Conservation (phyloP, 1,139 yeast genomes). For the Casaregolazyma suthepensis region DNA sequence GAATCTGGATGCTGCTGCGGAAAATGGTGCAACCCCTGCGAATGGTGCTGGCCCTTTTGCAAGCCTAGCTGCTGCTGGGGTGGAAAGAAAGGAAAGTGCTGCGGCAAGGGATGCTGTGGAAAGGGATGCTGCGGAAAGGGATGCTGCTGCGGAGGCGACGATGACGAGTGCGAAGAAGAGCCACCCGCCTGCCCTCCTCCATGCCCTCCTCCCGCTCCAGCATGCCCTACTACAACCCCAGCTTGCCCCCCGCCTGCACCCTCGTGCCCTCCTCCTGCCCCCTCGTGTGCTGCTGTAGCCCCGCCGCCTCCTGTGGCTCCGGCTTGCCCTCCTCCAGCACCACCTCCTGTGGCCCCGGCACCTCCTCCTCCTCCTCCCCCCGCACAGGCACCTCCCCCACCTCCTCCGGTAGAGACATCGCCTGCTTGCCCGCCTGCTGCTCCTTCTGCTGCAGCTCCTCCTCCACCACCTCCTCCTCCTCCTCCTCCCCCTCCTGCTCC, state of each 20-base stretch:
- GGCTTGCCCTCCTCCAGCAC: constrained; percentile 11
- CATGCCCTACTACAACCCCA: constrained; percentile 6
- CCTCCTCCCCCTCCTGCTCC: constrained; percentile 8
- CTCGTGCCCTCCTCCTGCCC: constrained; percentile 10
- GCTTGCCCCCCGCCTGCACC: constrained; percentile 10
- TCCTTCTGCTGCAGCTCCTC: constrained; percentile 10
- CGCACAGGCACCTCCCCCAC: constrained; percentile 5
- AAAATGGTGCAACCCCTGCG: not conserved
- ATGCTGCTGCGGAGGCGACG: not conserved
- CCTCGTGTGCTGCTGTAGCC: constrained; percentile 9
- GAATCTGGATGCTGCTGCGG: constrained; percentile 2
- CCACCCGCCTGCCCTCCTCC: not conserved
- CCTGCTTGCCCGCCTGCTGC: constrained; percentile 1
- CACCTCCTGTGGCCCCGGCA: constrained; percentile 10
- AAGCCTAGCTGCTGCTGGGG: constrained; percentile 1
- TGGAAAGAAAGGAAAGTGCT: constrained; percentile 3
- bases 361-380: constrained; percentile 10
- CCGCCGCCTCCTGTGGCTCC: constrained; percentile 10
- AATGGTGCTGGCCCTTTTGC: constrained; percentile 1
- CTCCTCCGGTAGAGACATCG: not conserved
- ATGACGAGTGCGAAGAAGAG: not conserved
- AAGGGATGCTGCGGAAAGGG: not conserved
- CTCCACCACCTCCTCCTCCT: constrained; percentile 10
- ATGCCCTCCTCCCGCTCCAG: constrained; percentile 7
- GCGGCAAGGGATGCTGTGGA: constrained; percentile 1